A percentile compares a stretch with the other conserved stretches of the same genome.
These are phyloP conservation scores for Babesia bigemina DNA, from an alignment of 169 alveolate species.

Conservation along the genomic window DNA sequence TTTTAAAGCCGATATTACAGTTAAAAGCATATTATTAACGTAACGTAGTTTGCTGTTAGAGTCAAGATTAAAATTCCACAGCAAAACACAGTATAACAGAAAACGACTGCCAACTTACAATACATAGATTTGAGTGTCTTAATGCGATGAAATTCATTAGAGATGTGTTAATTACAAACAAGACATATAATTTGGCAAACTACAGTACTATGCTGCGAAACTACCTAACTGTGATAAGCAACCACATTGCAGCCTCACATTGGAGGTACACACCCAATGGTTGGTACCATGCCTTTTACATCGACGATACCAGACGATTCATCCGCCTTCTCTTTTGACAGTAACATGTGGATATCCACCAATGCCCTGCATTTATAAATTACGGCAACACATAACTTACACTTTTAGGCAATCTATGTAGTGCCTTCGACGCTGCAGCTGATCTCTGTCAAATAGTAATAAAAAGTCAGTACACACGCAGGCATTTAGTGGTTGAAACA, in stretches of 20 bases:
- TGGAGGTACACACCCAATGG: neutral
- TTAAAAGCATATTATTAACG: too few relatives aligned
- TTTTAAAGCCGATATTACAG: too few relatives aligned
- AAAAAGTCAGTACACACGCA: neutral
- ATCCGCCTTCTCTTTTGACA: neutral
- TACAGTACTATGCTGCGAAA: neutral
- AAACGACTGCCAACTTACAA: too few relatives aligned
- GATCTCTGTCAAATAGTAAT: constrained; percentile 38
- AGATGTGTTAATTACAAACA: too few relatives aligned
- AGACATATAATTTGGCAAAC: too few relatives aligned
- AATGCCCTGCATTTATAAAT: constrained; percentile 41
- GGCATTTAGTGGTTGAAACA: neutral
- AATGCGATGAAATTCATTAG: too few relatives aligned
- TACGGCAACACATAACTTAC: constrained; percentile 44
- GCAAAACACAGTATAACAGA: too few relatives aligned
- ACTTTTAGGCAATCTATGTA: constrained; percentile 76
- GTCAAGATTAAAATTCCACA: too few relatives aligned
- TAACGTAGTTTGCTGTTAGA: too few relatives aligned
- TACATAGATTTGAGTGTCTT: too few relatives aligned
- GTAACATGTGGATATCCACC: constrained; percentile 20
- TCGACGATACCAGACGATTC: neutral
- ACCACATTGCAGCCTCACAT: neutral
- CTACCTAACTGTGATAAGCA: neutral
- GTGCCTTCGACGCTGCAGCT: constrained; percentile 69
- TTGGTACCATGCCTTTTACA: neutral